phyloP scores from a whole-genome alignment of 2,329 filamentous ascomycete species.

The Cytospora piceicola region DNA sequence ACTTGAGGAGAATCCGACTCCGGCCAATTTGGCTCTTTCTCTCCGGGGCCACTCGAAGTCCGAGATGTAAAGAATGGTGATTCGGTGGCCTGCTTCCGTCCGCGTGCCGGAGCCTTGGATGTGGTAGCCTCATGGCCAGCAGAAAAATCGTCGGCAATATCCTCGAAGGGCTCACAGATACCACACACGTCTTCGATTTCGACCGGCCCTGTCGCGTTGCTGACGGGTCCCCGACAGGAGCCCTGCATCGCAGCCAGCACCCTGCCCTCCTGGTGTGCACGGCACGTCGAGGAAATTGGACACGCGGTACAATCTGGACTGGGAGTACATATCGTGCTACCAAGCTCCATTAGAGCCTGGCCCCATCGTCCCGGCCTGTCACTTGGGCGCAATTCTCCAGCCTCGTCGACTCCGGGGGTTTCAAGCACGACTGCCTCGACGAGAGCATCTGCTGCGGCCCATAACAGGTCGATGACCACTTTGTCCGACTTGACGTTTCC shows the following conservation, averaged over 20 bases:
- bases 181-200: conserved; percentile 58
- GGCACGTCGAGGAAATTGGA: conserved; percentile 56
- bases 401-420: conserved; percentile 29
- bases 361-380: conserved; percentile 64
- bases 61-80: conserved; percentile 41
- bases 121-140: conserved; percentile 29
- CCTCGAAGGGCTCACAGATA: conserved; percentile 53
- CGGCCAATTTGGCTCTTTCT: not conserved
- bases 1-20: conserved; percentile 29
- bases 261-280: conserved; percentile 54
- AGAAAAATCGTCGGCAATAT: conserved; percentile 36
- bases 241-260: conserved; percentile 36
- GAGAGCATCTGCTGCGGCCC: conserved; percentile 61
- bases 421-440: conserved; percentile 55
- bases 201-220: conserved; percentile 21
- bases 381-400: conserved; percentile 40
- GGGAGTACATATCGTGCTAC: conserved; percentile 64
- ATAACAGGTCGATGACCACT: conserved; percentile 55
- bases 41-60: conserved; percentile 4
- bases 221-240: not conserved
- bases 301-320: conserved; percentile 59
- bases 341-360: conserved; percentile 68
- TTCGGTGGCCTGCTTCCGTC: conserved; percentile 38
- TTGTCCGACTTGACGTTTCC: conserved; percentile 62
- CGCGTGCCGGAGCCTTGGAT: not conserved